phyloP scores from a whole-genome alignment of 2,329 filamentous ascomycete species.

The Cladosporium sp. region DNA sequence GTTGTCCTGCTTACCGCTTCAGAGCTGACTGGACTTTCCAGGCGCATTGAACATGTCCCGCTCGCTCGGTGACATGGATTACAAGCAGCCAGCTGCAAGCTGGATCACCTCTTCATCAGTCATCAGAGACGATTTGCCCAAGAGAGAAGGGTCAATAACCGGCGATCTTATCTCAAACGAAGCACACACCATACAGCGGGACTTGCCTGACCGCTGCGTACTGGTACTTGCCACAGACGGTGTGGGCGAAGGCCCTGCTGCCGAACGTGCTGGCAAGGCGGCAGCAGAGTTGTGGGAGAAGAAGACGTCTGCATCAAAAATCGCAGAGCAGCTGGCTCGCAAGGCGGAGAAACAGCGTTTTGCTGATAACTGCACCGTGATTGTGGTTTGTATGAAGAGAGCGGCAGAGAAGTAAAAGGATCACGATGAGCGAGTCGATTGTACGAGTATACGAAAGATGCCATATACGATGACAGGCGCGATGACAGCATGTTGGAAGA shows the following conservation, averaged over 20 bases:
- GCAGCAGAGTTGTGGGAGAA: conserved; percentile 20
- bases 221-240: conserved; percentile 14
- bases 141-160: conserved; percentile 17
- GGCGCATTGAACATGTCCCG: conserved; percentile 20
- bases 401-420: background rate
- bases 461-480: background rate
- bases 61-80: conserved; percentile 16
- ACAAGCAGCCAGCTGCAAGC: conserved; percentile 18
- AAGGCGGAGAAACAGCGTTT: conserved; percentile 13
- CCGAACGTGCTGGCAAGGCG: background rate
- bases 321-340: conserved; percentile 16
- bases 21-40: background rate
- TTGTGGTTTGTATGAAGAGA: conserved; percentile 11
- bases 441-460: background rate
- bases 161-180: conserved; percentile 20
- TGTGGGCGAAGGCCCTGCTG: conserved; percentile 14
- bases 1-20: background rate
- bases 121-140: conserved; percentile 14
- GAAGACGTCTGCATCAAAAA: conserved; percentile 14
- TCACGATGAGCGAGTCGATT: background rate
- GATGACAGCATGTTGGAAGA: background rate
- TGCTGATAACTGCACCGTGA: conserved; percentile 17
- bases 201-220: conserved; percentile 1
- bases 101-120: conserved; percentile 15
- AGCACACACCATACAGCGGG: conserved; percentile 7